These are phyloP conservation scores for Geotrichum histeridarum DNA, from an alignment of 1,139 yeast genomes.

Conservation along the genomic window DNA sequence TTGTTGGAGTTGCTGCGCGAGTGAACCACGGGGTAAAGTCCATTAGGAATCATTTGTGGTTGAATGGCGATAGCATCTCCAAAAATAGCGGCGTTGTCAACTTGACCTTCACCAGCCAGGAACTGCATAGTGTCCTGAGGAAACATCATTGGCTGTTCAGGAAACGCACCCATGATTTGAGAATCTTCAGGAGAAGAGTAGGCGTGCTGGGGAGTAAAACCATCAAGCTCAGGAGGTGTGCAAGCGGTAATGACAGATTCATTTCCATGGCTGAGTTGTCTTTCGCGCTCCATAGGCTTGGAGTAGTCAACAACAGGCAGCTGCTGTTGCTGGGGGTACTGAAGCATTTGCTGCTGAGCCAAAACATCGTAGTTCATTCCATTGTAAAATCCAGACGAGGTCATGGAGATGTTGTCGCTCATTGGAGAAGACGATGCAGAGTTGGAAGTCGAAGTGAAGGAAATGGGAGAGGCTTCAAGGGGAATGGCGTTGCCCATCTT, in stretches of 20 bases:
- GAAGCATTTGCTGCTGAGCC: background rate
- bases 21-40: constrained; percentile 27
- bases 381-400: background rate
- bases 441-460: background rate
- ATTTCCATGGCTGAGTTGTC: constrained; percentile 5
- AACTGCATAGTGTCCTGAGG: background rate
- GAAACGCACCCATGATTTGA: background rate
- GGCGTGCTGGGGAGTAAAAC: background rate
- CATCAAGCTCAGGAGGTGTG: constrained; percentile 4
- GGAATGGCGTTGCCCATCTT: background rate
- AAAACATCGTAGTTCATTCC: background rate
- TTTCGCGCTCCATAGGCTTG: background rate
- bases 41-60: constrained; percentile 19
- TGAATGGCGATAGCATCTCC: background rate
- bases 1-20: constrained; percentile 23
- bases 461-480: background rate
- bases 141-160: constrained; percentile 4
- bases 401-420: background rate
- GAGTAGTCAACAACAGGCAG: constrained; percentile 4
- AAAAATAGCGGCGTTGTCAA: background rate
- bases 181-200: constrained; percentile 7
- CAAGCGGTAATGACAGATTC: constrained; percentile 1
- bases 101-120: background rate
- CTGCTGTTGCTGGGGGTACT: constrained; percentile 1
- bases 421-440: constrained; percentile 2